Evolutionary conservation across 1,139 yeast genomes (phyloP), one percentile per base, ranked within the genome.

Genomic region (Kazachstania sp.): DNA sequence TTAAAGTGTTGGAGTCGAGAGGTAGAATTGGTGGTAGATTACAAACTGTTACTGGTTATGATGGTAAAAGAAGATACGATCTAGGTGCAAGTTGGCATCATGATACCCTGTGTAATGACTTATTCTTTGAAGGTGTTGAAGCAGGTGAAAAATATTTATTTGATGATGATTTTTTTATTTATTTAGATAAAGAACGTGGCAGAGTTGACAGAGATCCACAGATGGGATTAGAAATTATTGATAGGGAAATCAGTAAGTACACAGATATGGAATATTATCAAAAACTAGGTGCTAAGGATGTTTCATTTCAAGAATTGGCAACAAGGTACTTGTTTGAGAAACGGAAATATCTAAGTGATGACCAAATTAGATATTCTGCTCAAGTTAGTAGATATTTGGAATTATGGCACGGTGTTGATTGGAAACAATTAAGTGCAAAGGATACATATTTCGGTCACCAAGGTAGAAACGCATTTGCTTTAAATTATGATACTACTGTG

Each of bases 1-100:
- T 74, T 39, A 59, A 79, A 1, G 64, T 81, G 13, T 51, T 82
- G 3, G 88, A 82, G 55, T 83, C 84, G 0, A 68, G 81, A 52
- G 69, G 70, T 45, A 61, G 85, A 32, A 55, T 78, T 2, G 88
- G 88, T 6, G 88, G 88, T 1, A 61, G 84, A 49, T 58, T 80
- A n/a, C 56, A 66, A 18, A 72, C 81, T 0, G 66, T 65, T 1
- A 50, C 59, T 30, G 71, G 71, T 3, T 52, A 51, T 16, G 58
- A 66, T 39, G 59, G 58, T 9, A 59, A 51, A 4, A 42, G 49
- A 23, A 61, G 59, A 6, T 82, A 83, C 59, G 96, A 87, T 63
- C 55, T 86, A 19, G 96, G 96, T 0, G 95, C 95, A 0, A 78
- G 90, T 3, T 87, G 96, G 96, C 83, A 84, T 57, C 96, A 87